phyloP scores from a whole-genome alignment of 345 rosid species.

The Cochlearia excelsa region DNA sequence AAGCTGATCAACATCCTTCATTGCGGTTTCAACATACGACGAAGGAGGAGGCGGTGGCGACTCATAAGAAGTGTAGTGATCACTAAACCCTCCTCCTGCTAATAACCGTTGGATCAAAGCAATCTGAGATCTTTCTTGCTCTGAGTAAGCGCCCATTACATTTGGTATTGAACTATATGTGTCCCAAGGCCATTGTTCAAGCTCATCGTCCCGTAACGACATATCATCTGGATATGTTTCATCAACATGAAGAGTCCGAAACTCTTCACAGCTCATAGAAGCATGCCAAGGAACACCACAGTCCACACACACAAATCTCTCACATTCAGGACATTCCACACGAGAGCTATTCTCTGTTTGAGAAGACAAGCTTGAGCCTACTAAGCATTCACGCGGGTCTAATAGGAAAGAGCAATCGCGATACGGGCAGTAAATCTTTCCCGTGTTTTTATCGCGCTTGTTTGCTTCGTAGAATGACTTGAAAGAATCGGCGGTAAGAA shows the following conservation, averaged over 20 bases:
- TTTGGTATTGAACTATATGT: conserved; percentile 81
- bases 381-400: conserved; percentile 65
- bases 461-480: conserved; percentile 67
- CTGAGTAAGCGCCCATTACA: conserved; percentile 84
- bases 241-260: conserved; percentile 72
- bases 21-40: conserved; percentile 79
- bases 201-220: conserved; percentile 86
- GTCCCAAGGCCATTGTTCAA: conserved; percentile 98
- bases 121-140: conserved; percentile 93
- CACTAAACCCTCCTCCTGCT: conserved; percentile 85
- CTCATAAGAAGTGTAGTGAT: conserved; percentile 63
- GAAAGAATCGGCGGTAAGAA: conserved; percentile 65
- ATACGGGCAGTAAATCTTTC: conserved; percentile 81
- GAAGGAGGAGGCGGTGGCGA: conserved; percentile 45
- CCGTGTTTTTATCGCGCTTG: conserved; percentile 41
- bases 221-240: conserved; percentile 83
- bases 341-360: conserved; percentile 59
- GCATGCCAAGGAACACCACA: conserved; percentile 98
- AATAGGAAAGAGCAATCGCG: conserved; percentile 76
- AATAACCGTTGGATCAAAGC: conserved; percentile 88
- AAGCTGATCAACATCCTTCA: conserved; percentile 92
- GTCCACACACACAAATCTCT: conserved; percentile 76
- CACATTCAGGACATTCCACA: conserved; percentile 84
- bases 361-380: conserved; percentile 68
- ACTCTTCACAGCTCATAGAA: conserved; percentile 80